Percentiles rank a stretch among this genome's conserved stretches.
phyloP scores from a whole-genome alignment of 192 early-diverging fungal genomes.

The Coemansia aciculifera region DNA sequence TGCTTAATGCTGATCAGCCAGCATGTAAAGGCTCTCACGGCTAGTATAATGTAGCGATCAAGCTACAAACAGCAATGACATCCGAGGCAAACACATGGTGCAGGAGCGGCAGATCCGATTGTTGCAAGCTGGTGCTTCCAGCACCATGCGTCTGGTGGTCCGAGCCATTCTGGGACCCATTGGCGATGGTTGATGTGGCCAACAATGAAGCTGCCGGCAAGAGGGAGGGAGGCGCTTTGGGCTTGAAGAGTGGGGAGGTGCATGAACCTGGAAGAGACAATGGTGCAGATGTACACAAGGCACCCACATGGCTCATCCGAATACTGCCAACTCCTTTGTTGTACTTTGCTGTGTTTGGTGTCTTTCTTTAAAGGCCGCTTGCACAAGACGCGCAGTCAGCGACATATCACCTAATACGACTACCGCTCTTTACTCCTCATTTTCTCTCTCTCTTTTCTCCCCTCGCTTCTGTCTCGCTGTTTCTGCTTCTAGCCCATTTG shows the following conservation, averaged over 20 bases:
- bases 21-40: background rate
- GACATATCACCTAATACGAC: background rate
- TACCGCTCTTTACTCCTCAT: background rate
- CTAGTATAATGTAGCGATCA: background rate
- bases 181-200: background rate
- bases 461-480: slow-evolving; percentile 1
- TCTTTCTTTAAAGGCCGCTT: background rate
- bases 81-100: background rate
- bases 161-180: background rate
- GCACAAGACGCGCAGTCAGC: background rate
- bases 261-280: slow-evolving; percentile 6
- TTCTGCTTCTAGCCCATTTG: background rate
- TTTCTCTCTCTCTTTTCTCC: background rate
- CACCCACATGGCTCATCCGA: slow-evolving; percentile 10
- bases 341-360: background rate
- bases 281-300: background rate
- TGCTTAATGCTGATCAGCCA: background rate
- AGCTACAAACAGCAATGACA: background rate
- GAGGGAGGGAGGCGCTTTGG: background rate
- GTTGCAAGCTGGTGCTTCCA: background rate
- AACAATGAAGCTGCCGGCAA: background rate
- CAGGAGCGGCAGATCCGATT: background rate
- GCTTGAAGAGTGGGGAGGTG: slow-evolving; percentile 9
- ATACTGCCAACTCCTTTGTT: background rate
- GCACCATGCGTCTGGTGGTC: slow-evolving; percentile 4